Percentiles rank a stretch among this genome's conserved stretches.
These are phyloP conservation scores for Leucocoprinus sp. DNA, from an alignment of 768 basidiomycete species.

Conservation along the genomic window DNA sequence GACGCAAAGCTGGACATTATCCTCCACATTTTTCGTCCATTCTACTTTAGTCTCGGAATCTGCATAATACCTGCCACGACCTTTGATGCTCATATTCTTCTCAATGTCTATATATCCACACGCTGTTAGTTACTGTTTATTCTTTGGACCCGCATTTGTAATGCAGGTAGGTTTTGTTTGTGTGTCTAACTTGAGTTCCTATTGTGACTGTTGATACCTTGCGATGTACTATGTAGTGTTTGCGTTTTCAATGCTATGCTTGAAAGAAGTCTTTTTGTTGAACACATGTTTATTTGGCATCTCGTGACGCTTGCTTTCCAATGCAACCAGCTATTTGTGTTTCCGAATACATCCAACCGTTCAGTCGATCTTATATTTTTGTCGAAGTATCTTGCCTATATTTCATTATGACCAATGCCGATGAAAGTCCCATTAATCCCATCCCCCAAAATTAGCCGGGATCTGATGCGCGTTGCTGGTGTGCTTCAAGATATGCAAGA, in stretches of 20 bases:
- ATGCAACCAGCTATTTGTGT: neutral
- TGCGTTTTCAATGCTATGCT: constrained; percentile 6
- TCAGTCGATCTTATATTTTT: constrained; percentile 15
- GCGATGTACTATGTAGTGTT: constrained; percentile 21
- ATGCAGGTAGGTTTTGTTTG: neutral
- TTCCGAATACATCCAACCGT: constrained; percentile 6
- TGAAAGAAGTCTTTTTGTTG: neutral
- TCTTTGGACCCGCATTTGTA: constrained; percentile 3
- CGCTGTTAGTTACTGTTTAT: constrained; percentile 6
- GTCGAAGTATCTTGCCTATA: constrained; percentile 1
- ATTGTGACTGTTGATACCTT: constrained; percentile 11
- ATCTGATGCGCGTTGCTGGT: constrained; percentile 43
- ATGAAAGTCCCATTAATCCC: constrained; percentile 21
- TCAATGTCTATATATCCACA: constrained; percentile 7
- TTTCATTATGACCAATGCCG: constrained; percentile 18
- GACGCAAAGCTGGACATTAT: constrained; percentile 3
- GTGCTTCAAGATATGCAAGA: constrained; percentile 41
- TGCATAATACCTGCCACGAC: constrained; percentile 6
- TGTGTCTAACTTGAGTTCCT: constrained; percentile 15
- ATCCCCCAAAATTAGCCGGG: constrained; percentile 28
- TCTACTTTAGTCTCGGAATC: constrained; percentile 4
- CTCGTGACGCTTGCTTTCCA: constrained; percentile 2
- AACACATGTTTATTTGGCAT: neutral
- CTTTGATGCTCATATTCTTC: constrained; percentile 2
- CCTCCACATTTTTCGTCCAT: neutral